Conservation (phyloP, 2,329 filamentous ascomycete genomes). For the Cadophora malorum region DNA sequence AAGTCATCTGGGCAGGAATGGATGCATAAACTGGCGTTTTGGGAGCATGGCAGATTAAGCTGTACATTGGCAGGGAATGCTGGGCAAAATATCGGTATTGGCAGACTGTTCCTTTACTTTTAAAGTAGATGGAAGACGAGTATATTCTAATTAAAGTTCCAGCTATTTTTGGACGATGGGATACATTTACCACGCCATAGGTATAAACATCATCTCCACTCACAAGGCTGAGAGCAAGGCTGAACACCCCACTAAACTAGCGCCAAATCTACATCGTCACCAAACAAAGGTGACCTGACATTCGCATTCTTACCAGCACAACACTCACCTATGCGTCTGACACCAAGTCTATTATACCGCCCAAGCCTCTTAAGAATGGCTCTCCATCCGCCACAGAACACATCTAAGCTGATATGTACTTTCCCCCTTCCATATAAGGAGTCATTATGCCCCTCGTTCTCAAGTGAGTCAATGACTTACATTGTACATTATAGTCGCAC, state of each 20-base stretch:
- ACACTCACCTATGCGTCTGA: slow-evolving; percentile 33
- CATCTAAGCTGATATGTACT: slow-evolving; percentile 45
- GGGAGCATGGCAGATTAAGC: too few species aligned
- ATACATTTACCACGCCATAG: too few species aligned
- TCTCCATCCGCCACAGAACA: slow-evolving; percentile 38
- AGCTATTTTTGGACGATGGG: too few species aligned
- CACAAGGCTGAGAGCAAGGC: slow-evolving; percentile 30
- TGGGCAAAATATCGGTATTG: too few species aligned
- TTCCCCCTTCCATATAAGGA: not conserved
- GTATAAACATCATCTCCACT: too few species aligned
- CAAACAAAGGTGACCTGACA: slow-evolving; percentile 25
- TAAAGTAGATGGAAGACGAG: too few species aligned
- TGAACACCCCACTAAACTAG: slow-evolving; percentile 24
- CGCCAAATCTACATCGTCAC: slow-evolving; percentile 21
- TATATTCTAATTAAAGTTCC: too few species aligned
- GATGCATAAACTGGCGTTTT: too few species aligned
- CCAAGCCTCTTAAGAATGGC: slow-evolving; percentile 39
- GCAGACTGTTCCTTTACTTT: too few species aligned
- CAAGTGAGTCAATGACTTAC: slow-evolving; percentile 4
- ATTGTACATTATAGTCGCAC: slow-evolving; percentile 58
- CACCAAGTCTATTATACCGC: slow-evolving; percentile 32
- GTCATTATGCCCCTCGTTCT: not conserved
- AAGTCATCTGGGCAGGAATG: too few species aligned
- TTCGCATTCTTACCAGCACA: slow-evolving; percentile 17
- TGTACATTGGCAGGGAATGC: too few species aligned